Evolutionary conservation across 1,284 basidiomycete species (phyloP).

Genomic region (Heterobasidion parviporum): DNA sequence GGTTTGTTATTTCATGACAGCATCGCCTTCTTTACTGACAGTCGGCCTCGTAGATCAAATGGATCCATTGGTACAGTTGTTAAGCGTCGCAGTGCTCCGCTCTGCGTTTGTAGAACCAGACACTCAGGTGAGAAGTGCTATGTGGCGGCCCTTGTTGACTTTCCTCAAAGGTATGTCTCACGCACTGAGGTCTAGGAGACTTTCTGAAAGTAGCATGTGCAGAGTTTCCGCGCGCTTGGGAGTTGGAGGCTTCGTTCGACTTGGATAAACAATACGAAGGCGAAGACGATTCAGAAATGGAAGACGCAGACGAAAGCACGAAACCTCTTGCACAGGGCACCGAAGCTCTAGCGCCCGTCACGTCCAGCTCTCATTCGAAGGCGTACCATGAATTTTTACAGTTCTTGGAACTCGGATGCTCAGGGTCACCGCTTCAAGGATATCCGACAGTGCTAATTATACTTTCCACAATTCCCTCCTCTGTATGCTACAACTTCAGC

Average conservation of each 20-base stretch:
- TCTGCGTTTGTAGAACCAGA: slow-evolving; percentile 78
- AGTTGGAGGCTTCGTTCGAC: slow-evolving; percentile 26
- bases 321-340: slow-evolving; percentile 1
- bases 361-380: slow-evolving; percentile 21
- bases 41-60: slow-evolving; percentile 24
- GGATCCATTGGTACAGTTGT: slow-evolving; percentile 30
- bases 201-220: not conserved
- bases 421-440: slow-evolving; percentile 63
- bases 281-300: slow-evolving; percentile 25
- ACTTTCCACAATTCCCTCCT: slow-evolving; percentile 68
- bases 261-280: slow-evolving; percentile 18
- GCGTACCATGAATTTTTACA: slow-evolving; percentile 66
- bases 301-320: slow-evolving; percentile 23
- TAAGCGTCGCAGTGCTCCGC: slow-evolving; percentile 56
- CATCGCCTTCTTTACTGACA: not conserved
- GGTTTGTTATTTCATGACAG: slow-evolving; percentile 21
- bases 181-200: not conserved
- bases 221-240: slow-evolving; percentile 65
- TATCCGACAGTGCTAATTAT: slow-evolving; percentile 76
- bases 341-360: too few species aligned
- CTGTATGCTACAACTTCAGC: slow-evolving; percentile 27
- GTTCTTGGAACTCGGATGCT: slow-evolving; percentile 71
- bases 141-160: slow-evolving; percentile 64
- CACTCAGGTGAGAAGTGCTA: slow-evolving; percentile 49
- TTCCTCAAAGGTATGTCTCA: slow-evolving; percentile 59